phyloP scores from a whole-genome alignment of 768 basidiomycete species.

The Cystofilobasidium bisporidii region DNA sequence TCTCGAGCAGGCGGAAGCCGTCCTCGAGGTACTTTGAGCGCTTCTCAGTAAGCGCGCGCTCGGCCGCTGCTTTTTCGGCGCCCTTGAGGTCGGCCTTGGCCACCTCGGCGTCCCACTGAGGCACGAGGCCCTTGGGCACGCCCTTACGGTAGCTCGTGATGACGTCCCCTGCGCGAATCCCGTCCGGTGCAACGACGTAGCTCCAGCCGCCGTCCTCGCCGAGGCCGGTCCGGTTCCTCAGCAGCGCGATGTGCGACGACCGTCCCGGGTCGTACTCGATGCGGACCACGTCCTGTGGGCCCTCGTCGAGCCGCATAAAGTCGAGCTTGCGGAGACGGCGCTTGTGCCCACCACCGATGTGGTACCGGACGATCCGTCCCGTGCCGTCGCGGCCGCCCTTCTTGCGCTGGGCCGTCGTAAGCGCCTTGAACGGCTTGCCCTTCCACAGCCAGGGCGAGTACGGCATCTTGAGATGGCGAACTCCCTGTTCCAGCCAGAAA shows the following conservation, averaged over 20 bases:
- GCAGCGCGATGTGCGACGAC: constrained; percentile 84
- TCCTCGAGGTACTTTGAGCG: background rate
- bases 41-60: background rate
- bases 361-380: constrained; percentile 78
- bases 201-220: constrained; percentile 49
- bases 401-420: constrained; percentile 72
- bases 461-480: constrained; percentile 28
- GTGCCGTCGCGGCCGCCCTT: constrained; percentile 76
- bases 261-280: constrained; percentile 96
- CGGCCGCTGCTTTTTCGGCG: constrained; percentile 18
- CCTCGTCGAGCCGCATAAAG: constrained; percentile 66
- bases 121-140: constrained; percentile 64
- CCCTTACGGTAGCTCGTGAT: constrained; percentile 79
- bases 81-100: constrained; percentile 26
- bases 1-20: background rate
- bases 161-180: constrained; percentile 73
- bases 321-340: constrained; percentile 78
- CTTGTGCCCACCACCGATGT: constrained; percentile 82
- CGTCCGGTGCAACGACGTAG: constrained; percentile 88
- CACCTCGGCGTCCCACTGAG: constrained; percentile 42
- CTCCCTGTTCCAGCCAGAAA: background rate
- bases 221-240: constrained; percentile 42
- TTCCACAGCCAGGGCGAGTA: constrained; percentile 27
- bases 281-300: constrained; percentile 77
- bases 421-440: constrained; percentile 69